Percentiles rank a stretch among this genome's conserved stretches.
These are phyloP conservation scores for Kockovaella imperatae DNA, from an alignment of 768 basidiomycete species.

Conservation along the genomic window DNA sequence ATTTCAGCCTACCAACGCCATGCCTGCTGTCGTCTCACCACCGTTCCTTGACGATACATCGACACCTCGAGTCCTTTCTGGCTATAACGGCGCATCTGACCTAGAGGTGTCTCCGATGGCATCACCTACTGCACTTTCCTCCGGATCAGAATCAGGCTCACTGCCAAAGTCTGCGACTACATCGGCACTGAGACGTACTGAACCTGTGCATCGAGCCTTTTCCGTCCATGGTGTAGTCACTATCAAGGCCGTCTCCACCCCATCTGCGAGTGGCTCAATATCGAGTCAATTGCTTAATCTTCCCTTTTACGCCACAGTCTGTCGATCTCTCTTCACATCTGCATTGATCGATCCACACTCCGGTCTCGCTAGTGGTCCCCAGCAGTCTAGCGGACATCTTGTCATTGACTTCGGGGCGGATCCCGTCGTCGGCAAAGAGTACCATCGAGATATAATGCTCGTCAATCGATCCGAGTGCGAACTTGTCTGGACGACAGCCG, in stretches of 20 bases:
- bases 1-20: constrained; percentile 23
- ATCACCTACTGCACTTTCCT: not conserved
- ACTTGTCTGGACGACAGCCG: constrained; percentile 34
- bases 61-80: not conserved
- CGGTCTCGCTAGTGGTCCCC: constrained; percentile 18
- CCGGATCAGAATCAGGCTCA: not conserved
- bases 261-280: no score
- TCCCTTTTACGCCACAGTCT: constrained; percentile 38
- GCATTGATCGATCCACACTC: constrained; percentile 27
- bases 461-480: constrained; percentile 41
- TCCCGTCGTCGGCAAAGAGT: constrained; percentile 27
- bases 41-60: constrained; percentile 1
- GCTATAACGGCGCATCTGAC: no score
- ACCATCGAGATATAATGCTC: constrained; percentile 33
- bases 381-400: constrained; percentile 26
- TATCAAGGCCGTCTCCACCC: constrained; percentile 14
- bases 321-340: constrained; percentile 34
- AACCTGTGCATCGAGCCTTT: constrained; percentile 29
- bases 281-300: constrained; percentile 21
- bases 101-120: constrained; percentile 12
- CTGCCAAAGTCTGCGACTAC: not conserved
- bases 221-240: constrained; percentile 33
- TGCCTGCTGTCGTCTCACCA: no score
- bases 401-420: constrained; percentile 34
- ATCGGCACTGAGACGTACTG: not conserved